phyloP scores from a whole-genome alignment of 208 protist genomes.

The Leishmania gerbilli region DNA sequence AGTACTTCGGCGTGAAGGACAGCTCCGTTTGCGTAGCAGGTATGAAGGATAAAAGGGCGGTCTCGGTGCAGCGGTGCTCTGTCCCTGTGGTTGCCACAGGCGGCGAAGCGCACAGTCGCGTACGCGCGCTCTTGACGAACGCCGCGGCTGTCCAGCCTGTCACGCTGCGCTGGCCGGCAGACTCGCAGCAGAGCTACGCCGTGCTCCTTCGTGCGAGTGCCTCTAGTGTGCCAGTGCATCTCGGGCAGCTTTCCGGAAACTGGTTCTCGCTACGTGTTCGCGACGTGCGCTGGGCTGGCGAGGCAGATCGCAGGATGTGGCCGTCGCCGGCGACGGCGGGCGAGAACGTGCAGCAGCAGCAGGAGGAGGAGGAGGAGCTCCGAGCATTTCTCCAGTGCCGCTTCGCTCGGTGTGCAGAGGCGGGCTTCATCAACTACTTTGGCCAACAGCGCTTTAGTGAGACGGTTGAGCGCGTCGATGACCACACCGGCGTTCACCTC shows the following conservation, averaged over 20 bases:
- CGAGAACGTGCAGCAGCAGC: not conserved
- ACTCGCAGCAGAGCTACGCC: conserved; percentile 42
- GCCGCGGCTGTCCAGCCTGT: conserved; percentile 4
- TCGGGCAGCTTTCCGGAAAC: conserved; percentile 65
- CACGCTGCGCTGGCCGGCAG: conserved; percentile 39
- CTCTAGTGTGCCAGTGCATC: conserved; percentile 24
- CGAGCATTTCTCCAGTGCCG: conserved; percentile 31
- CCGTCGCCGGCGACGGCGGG: not conserved
- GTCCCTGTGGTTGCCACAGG: conserved; percentile 31
- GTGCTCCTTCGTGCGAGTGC: conserved; percentile 19
- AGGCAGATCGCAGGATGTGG: not conserved
- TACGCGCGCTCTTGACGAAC: conserved; percentile 4
- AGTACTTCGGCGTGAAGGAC: conserved; percentile 43
- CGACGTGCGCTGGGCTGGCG: conserved; percentile 25
- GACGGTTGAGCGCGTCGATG: conserved; percentile 31
- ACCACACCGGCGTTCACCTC: conserved; percentile 80
- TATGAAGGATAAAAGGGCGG: conserved; percentile 92
- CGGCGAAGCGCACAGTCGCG: not conserved
- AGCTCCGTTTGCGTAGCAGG: conserved; percentile 81
- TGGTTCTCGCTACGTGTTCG: conserved; percentile 71
- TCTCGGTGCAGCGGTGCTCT: conserved; percentile 89
- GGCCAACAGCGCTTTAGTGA: conserved; percentile 95
- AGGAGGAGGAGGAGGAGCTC: not conserved
- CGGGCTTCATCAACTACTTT: conserved; percentile 96
- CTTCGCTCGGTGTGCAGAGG: conserved; percentile 25